Conservation (phyloP, 2,329 filamentous ascomycete genomes). For the Fusarium piperis region DNA sequence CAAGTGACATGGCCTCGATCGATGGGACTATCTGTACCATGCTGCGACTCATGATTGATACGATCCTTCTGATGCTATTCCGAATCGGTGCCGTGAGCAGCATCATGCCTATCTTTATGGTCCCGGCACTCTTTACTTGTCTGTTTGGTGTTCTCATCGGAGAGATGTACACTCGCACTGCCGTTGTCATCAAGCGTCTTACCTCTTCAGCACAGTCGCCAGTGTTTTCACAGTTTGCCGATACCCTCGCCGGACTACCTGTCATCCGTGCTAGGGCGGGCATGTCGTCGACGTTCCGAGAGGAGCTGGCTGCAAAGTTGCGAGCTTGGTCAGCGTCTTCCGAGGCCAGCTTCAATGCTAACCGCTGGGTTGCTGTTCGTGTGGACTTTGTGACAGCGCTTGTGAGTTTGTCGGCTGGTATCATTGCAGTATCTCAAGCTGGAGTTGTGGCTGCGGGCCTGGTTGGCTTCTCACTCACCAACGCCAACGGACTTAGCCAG, state of each 20-base stretch:
- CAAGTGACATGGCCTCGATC: constrained; percentile 66
- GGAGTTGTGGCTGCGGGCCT: constrained; percentile 60
- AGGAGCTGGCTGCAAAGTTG: constrained; percentile 61
- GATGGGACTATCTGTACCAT: constrained; percentile 59
- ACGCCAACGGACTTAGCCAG: constrained; percentile 63
- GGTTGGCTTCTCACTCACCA: constrained; percentile 66
- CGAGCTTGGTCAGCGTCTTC: constrained; percentile 57
- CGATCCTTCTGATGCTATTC: constrained; percentile 54
- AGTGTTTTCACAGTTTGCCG: constrained; percentile 66
- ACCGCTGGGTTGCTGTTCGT: constrained; percentile 66
- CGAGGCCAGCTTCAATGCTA: constrained; percentile 64
- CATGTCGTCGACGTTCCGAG: constrained; percentile 59
- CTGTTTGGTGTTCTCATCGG: constrained; percentile 56
- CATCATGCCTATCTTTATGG: constrained; percentile 62
- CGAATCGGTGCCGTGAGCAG: constrained; percentile 59
- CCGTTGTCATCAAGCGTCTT: constrained; percentile 57
- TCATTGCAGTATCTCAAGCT: constrained; percentile 61
- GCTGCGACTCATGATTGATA: constrained; percentile 56
- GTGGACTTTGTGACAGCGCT: constrained; percentile 64
- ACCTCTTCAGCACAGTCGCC: constrained; percentile 61
- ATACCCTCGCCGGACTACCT: constrained; percentile 60
- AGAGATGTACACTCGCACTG: constrained; percentile 62
- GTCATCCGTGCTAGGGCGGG: constrained; percentile 62
- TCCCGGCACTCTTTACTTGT: constrained; percentile 58
- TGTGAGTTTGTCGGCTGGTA: constrained; percentile 61